These are phyloP conservation scores for Auriculariales sp. DNA, from an alignment of 768 basidiomycete species.

Conservation along the genomic window DNA sequence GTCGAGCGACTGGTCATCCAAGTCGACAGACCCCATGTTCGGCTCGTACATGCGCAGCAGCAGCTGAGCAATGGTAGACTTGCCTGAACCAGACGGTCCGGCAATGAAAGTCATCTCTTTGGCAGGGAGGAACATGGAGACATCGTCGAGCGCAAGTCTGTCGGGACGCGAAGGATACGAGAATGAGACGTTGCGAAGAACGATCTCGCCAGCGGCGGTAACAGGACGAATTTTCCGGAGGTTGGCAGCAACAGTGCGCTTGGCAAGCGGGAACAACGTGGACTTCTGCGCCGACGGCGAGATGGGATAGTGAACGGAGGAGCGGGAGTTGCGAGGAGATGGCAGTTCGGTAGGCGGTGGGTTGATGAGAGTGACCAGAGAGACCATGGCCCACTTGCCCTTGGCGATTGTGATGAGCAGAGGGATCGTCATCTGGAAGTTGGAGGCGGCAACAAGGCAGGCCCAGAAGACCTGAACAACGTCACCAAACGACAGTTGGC, in stretches of 20 bases:
- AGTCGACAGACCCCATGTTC: conserved; percentile 44
- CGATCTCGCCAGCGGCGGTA: conserved; percentile 57
- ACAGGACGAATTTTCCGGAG: conserved; percentile 42
- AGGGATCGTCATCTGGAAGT: conserved; percentile 78
- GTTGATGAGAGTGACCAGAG: conserved; percentile 47
- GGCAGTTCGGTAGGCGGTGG: conserved; percentile 14
- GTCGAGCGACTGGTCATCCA: conserved; percentile 72
- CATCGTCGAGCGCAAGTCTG: conserved; percentile 38
- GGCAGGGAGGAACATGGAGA: conserved; percentile 55
- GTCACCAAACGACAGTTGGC: conserved; percentile 50
- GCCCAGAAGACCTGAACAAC: conserved; percentile 99
- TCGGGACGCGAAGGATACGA: conserved; percentile 61
- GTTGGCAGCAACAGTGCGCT: not conserved
- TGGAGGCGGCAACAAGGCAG: conserved; percentile 76
- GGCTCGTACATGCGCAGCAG: conserved; percentile 63
- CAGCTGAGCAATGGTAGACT: conserved; percentile 53
- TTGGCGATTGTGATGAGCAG: conserved; percentile 62
- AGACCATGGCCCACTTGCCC: conserved; percentile 70
- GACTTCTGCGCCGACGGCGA: conserved; percentile 9
- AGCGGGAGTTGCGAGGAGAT: conserved; percentile 4
- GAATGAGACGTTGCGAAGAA: conserved; percentile 45
- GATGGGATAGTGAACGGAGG: conserved; percentile 4
- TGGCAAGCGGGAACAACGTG: not conserved
- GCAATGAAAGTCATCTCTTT: conserved; percentile 68
- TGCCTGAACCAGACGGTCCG: conserved; percentile 65